phyloP scores from a whole-genome alignment of 2,329 filamentous ascomycete genomes.

The Eurotiales sp. region DNA sequence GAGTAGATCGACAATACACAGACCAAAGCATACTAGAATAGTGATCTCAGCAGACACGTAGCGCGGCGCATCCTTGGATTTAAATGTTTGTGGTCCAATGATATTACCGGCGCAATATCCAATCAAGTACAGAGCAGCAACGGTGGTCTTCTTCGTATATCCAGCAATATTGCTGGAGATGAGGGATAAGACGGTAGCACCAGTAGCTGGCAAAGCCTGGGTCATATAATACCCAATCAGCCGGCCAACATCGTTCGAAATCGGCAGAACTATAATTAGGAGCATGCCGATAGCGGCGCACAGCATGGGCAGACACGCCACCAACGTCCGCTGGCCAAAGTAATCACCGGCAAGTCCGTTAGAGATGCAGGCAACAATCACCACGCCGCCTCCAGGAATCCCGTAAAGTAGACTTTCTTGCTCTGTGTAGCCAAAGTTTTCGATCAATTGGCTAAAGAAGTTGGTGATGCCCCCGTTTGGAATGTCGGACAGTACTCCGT shows the following conservation, averaged over 20 bases:
- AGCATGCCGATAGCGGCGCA: slow-evolving; percentile 1
- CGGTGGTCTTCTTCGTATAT: slow-evolving; percentile 47
- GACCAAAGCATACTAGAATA: slow-evolving; percentile 25
- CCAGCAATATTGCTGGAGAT: slow-evolving; percentile 55
- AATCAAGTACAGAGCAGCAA: slow-evolving; percentile 42
- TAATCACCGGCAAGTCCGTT: background rate
- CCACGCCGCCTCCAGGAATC: background rate
- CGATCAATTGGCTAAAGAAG: slow-evolving; percentile 1
- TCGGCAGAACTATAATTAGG: slow-evolving; percentile 28
- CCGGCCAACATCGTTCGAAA: slow-evolving; percentile 50
- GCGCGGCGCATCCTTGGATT: slow-evolving; percentile 49
- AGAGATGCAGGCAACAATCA: background rate
- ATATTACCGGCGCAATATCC: slow-evolving; percentile 48
- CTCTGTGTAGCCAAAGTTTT: background rate
- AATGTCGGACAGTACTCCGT: slow-evolving; percentile 49
- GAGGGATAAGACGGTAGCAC: slow-evolving; percentile 57
- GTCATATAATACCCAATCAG: slow-evolving; percentile 61
- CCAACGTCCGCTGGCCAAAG: background rate
- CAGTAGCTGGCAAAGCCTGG: slow-evolving; percentile 53
- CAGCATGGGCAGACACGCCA: background rate
- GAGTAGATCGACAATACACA: slow-evolving; percentile 45
- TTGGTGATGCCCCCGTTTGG: slow-evolving; percentile 39
- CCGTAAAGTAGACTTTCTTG: background rate
- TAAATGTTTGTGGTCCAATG: slow-evolving; percentile 53
- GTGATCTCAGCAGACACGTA: slow-evolving; percentile 31